Evolutionary conservation across 352 stramenopile species (phyloP).

Genomic region (Globisporangium acanthophoron): DNA sequence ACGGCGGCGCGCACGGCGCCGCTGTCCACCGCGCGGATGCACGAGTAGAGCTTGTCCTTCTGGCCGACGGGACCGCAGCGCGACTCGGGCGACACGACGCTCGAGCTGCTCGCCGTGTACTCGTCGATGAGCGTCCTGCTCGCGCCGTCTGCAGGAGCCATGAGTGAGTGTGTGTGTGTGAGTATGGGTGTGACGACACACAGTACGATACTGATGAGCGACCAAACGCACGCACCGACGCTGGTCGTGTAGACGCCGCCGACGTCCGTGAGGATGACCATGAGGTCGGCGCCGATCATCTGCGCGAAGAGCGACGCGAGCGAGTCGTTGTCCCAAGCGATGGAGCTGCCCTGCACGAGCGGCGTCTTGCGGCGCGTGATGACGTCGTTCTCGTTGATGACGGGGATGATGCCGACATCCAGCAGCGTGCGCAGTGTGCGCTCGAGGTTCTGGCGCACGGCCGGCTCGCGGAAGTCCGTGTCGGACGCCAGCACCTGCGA

Average conservation of each 20-base stretch:
- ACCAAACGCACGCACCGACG: constrained; percentile 6
- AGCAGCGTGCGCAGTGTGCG: constrained; percentile 57
- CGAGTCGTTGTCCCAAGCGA: constrained; percentile 86
- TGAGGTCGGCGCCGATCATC: constrained; percentile 65
- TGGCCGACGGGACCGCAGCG: constrained; percentile 60
- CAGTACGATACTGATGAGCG: not conserved
- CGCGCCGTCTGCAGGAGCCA: constrained; percentile 14
- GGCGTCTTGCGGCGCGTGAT: constrained; percentile 64
- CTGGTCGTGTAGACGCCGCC: constrained; percentile 47
- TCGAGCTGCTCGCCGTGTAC: constrained; percentile 43
- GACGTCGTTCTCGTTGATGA: constrained; percentile 87
- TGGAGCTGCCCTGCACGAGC: constrained; percentile 48
- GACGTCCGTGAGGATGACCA: constrained; percentile 76
- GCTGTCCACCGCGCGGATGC: constrained; percentile 72
- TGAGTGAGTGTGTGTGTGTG: not conserved
- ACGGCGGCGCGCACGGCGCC: constrained; percentile 52
- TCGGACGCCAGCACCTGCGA: constrained; percentile 79
- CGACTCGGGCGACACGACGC: constrained; percentile 39
- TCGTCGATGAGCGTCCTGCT: constrained; percentile 37
- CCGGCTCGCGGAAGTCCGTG: constrained; percentile 63
- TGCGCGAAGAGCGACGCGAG: constrained; percentile 71
- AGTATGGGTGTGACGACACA: not conserved
- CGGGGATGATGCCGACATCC: constrained; percentile 77
- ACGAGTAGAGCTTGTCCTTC: constrained; percentile 79
- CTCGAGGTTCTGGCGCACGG: constrained; percentile 61